These are phyloP conservation scores for Cryphonectria naterciae DNA, from an alignment of 2,329 filamentous ascomycete species.

Conservation along the genomic window DNA sequence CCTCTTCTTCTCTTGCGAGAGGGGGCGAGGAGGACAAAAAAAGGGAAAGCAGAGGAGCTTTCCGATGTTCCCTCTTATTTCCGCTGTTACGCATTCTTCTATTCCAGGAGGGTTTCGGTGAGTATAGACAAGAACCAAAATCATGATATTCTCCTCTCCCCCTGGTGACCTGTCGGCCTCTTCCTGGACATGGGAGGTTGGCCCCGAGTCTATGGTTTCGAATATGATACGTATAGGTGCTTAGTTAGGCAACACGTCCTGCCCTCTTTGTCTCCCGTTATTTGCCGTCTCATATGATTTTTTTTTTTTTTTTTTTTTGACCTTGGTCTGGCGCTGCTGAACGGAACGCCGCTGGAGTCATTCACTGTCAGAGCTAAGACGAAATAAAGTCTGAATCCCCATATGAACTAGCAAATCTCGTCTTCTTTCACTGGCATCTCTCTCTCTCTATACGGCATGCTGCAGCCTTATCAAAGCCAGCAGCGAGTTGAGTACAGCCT, in stretches of 20 bases:
- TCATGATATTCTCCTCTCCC: slow-evolving; percentile 8
- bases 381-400: neutral
- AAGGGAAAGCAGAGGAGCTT: neutral
- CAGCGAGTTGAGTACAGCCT: neutral
- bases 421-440: neutral
- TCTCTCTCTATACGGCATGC: neutral
- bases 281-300: slow-evolving; percentile 5
- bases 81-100: slow-evolving; percentile 10
- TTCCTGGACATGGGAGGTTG: slow-evolving; percentile 16
- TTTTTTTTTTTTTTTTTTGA: neutral
- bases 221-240: slow-evolving; percentile 14
- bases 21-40: neutral
- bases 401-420: neutral
- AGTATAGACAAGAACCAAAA: slow-evolving; percentile 5
- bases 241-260: neutral
- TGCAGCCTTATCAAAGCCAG: neutral
- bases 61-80: slow-evolving; percentile 1
- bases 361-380: too few species aligned
- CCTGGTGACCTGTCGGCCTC: slow-evolving; percentile 7
- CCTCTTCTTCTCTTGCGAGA: too few species aligned
- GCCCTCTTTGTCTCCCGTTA: neutral
- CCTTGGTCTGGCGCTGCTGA: slow-evolving; percentile 11
- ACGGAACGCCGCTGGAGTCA: neutral
- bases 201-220: slow-evolving; percentile 13
- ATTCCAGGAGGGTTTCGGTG: slow-evolving; percentile 9